Conservation (phyloP, 1,284 basidiomycete genomes). For the Rhodotorula mucilaginosa region DNA sequence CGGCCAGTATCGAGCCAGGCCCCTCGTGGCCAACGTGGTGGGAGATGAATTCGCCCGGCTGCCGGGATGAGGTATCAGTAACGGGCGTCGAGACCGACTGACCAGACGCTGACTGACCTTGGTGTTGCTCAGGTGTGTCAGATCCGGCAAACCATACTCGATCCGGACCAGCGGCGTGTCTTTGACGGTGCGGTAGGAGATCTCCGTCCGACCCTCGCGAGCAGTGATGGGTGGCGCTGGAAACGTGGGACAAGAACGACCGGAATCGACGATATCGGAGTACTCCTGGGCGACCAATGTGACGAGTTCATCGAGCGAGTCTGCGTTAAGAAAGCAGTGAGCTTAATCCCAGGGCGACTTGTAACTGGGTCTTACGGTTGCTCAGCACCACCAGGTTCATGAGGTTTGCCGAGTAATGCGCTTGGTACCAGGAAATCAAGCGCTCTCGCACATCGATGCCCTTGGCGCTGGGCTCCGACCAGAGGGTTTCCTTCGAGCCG, state of each 20-base stretch:
- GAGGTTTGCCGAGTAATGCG: constrained; percentile 87
- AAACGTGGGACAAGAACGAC: constrained; percentile 15
- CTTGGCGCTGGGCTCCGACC: constrained; percentile 57
- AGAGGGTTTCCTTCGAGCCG: constrained; percentile 80
- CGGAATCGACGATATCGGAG: constrained; percentile 73
- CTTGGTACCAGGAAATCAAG: constrained; percentile 88
- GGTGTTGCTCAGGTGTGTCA: constrained; percentile 63
- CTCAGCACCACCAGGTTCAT: constrained; percentile 94
- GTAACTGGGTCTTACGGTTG: constrained; percentile 59
- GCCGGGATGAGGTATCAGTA: not conserved
- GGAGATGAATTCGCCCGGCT: constrained; percentile 72
- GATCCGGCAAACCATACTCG: constrained; percentile 64
- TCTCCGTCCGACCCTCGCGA: constrained; percentile 55
- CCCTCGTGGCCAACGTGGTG: constrained; percentile 95
- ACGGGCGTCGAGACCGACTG: too few species aligned
- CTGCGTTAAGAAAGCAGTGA: constrained; percentile 50
- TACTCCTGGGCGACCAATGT: constrained; percentile 69
- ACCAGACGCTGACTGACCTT: constrained; percentile 9
- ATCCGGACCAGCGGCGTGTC: constrained; percentile 82
- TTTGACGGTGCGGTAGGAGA: constrained; percentile 86
- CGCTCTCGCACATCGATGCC: constrained; percentile 71
- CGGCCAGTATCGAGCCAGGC: constrained; percentile 74
- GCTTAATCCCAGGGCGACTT: not conserved
- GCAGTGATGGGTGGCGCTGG: constrained; percentile 11
- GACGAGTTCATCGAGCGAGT: constrained; percentile 75